Evolutionary conservation across 1,284 basidiomycete species (phyloP).

Genomic region (Ustilago trichophora): DNA sequence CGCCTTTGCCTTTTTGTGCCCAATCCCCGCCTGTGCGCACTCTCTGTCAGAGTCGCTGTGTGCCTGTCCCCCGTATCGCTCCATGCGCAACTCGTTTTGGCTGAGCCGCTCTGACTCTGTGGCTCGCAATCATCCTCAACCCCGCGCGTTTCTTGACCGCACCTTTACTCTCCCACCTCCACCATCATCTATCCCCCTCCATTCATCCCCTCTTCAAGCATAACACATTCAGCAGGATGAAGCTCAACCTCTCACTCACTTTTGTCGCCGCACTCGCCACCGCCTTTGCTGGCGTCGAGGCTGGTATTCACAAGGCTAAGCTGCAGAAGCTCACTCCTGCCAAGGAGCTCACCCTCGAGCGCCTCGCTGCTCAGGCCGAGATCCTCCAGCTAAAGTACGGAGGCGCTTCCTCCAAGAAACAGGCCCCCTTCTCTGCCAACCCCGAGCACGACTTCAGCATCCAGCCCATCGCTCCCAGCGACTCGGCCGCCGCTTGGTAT

Average conservation of each 20-base stretch:
- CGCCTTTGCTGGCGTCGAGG: slow-evolving; percentile 69
- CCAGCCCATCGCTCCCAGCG: slow-evolving; percentile 57
- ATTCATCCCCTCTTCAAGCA: neutral
- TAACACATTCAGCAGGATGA: slow-evolving; percentile 45
- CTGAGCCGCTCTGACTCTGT: slow-evolving; percentile 15
- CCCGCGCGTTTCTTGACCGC: slow-evolving; percentile 11
- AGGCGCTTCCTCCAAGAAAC: slow-evolving; percentile 42
- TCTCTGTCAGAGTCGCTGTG: neutral
- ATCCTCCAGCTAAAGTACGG: slow-evolving; percentile 63
- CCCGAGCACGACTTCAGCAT: slow-evolving; percentile 71
- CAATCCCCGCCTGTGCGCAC: neutral
- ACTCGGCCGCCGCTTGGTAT: slow-evolving; percentile 52
- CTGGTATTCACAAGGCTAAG: slow-evolving; percentile 60
- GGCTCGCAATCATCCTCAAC: neutral
- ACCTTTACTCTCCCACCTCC: slow-evolving; percentile 73
- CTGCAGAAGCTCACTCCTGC: slow-evolving; percentile 73
- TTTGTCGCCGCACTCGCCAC: slow-evolving; percentile 72
- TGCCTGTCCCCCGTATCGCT: slow-evolving; percentile 6
- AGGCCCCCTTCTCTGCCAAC: slow-evolving; percentile 68
- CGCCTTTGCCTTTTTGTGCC: too few relatives aligned
- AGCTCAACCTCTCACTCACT: slow-evolving; percentile 70
- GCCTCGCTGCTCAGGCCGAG: slow-evolving; percentile 74
- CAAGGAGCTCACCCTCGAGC: slow-evolving; percentile 77
- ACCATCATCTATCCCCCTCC: slow-evolving; percentile 4
- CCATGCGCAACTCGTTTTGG: slow-evolving; percentile 10